phyloP scores from a whole-genome alignment of 2,329 filamentous ascomycete genomes.

The Fusarium aywerte region DNA sequence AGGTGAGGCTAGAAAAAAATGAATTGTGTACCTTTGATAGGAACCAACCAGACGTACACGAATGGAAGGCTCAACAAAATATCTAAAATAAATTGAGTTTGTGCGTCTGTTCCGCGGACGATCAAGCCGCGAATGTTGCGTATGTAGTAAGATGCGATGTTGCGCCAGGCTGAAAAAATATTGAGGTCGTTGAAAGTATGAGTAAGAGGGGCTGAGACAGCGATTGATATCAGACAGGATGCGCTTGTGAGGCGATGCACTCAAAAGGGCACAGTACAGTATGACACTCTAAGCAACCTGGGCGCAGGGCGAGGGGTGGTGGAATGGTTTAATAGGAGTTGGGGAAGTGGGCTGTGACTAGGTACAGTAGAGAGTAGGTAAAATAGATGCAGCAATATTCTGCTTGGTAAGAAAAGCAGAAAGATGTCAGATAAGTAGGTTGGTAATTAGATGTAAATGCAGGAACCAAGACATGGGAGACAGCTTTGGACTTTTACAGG shows the following conservation, averaged over 20 bases:
- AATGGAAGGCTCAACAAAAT: slow-evolving; percentile 26
- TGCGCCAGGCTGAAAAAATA: slow-evolving; percentile 38
- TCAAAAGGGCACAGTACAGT: slow-evolving; percentile 4
- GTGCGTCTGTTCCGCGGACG: slow-evolving; percentile 30
- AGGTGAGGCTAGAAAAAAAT: slow-evolving; percentile 25
- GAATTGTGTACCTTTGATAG: slow-evolving; percentile 41
- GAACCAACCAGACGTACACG: slow-evolving; percentile 39
- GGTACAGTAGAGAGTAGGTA: background rate
- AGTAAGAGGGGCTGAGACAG: slow-evolving; percentile 30
- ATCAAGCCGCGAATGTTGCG: slow-evolving; percentile 31
- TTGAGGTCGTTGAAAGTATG: slow-evolving; percentile 36
- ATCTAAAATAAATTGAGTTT: slow-evolving; percentile 19
- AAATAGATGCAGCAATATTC: no score
- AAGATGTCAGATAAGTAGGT: background rate
- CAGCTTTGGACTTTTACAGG: slow-evolving; percentile 37
- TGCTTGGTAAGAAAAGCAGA: background rate
- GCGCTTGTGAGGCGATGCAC: slow-evolving; percentile 39
- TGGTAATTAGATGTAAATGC: slow-evolving; percentile 15
- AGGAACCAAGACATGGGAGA: slow-evolving; percentile 35
- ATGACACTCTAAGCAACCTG: slow-evolving; percentile 1
- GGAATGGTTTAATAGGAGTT: slow-evolving; percentile 34
- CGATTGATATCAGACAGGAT: slow-evolving; percentile 15
- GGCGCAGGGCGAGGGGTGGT: slow-evolving; percentile 18
- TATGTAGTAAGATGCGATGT: slow-evolving; percentile 33
- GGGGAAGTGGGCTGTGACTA: slow-evolving; percentile 38